These are phyloP conservation scores for Paraconiothyrium brasiliense DNA, from an alignment of 2,329 filamentous ascomycete genomes.

Conservation along the genomic window DNA sequence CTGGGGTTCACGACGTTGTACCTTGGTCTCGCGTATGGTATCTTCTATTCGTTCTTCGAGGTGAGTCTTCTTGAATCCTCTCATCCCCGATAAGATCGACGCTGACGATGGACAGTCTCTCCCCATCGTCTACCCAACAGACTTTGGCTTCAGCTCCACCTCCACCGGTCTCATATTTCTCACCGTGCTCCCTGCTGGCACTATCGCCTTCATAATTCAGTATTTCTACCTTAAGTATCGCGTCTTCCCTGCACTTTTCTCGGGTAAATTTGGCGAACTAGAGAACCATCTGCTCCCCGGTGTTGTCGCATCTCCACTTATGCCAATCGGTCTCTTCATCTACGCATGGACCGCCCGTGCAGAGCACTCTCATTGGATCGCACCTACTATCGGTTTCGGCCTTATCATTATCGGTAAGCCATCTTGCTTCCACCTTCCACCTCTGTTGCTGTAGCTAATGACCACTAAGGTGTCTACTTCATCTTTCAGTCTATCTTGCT, in stretches of 20 bases:
- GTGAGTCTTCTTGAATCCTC: slow-evolving; percentile 36
- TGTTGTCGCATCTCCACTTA: slow-evolving; percentile 59
- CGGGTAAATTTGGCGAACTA: slow-evolving; percentile 74
- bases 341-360: slow-evolving; percentile 73
- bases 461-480: slow-evolving; percentile 41
- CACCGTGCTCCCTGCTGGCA: slow-evolving; percentile 76
- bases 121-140: slow-evolving; percentile 73
- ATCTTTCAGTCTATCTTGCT: slow-evolving; percentile 61
- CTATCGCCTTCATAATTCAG: slow-evolving; percentile 71
- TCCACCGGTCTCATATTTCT: slow-evolving; percentile 86
- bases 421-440: background rate
- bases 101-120: slow-evolving; percentile 43
- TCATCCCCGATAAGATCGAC: background rate
- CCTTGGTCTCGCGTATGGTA: slow-evolving; percentile 80
- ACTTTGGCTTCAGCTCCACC: slow-evolving; percentile 77
- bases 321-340: slow-evolving; percentile 70
- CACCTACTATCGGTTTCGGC: slow-evolving; percentile 61
- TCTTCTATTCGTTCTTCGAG: slow-evolving; percentile 79
- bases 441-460: background rate
- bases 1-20: slow-evolving; percentile 84
- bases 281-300: slow-evolving; percentile 79
- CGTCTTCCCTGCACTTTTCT: slow-evolving; percentile 66
- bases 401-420: slow-evolving; percentile 51
- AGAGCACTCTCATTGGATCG: slow-evolving; percentile 63
- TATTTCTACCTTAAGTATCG: slow-evolving; percentile 81